phyloP scores from a whole-genome alignment of 2,329 filamentous ascomycete genomes.

The Aureobasidium sp. region DNA sequence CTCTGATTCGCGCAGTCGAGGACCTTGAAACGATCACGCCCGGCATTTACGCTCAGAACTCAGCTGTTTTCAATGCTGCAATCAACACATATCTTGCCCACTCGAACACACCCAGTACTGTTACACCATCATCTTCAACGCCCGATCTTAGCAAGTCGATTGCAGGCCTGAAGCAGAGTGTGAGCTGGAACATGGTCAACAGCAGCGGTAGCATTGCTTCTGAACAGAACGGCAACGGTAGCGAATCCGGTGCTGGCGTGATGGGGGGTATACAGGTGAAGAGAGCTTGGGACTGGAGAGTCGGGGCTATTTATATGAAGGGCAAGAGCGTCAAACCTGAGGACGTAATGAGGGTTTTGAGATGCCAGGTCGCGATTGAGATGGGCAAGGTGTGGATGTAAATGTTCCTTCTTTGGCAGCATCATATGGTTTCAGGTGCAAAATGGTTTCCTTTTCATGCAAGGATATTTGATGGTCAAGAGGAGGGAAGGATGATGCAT shows the following conservation, averaged over 20 bases:
- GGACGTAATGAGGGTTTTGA: constrained; percentile 66
- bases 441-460: too few species aligned
- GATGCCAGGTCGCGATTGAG: constrained; percentile 68
- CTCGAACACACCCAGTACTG: constrained; percentile 31
- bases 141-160: constrained; percentile 16
- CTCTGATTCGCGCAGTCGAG: constrained; percentile 68
- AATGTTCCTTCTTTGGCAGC: neutral
- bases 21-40: constrained; percentile 70
- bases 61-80: constrained; percentile 71
- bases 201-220: constrained; percentile 54
- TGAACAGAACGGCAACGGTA: constrained; percentile 17
- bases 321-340: constrained; percentile 51
- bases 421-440: neutral
- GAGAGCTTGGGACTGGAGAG: constrained; percentile 65
- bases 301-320: constrained; percentile 40
- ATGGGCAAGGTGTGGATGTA: constrained; percentile 57
- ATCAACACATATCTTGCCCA: constrained; percentile 53
- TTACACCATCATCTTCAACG: constrained; percentile 12
- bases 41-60: constrained; percentile 65
- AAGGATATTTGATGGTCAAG: neutral
- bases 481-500: neutral
- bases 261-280: constrained; percentile 20
- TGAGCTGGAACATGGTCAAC: constrained; percentile 55
- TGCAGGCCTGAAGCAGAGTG: constrained; percentile 27
- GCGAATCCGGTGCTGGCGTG: constrained; percentile 19